These are phyloP conservation scores for Gloeopeniophorella convolvens DNA, from an alignment of 768 basidiomycete genomes.

Conservation along the genomic window DNA sequence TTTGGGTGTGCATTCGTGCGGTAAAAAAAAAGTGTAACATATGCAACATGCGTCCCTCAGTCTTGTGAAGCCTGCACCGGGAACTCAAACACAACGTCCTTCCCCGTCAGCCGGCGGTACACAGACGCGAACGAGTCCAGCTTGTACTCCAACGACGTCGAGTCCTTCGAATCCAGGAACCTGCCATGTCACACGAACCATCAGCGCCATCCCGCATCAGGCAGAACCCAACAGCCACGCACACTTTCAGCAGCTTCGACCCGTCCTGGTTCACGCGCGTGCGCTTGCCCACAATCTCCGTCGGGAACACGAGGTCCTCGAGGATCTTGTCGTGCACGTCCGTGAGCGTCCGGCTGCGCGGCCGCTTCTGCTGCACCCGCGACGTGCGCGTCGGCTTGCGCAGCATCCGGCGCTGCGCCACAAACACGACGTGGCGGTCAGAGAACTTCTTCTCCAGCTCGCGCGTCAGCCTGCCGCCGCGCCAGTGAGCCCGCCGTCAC, in stretches of 20 bases:
- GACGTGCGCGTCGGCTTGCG: conserved; percentile 94
- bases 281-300: conserved; percentile 98
- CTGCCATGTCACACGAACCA: conserved; percentile 40
- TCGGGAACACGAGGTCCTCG: conserved; percentile 98
- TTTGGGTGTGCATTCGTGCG: conserved; percentile 17
- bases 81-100: conserved; percentile 95
- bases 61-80: conserved; percentile 62
- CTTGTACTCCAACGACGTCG: conserved; percentile 99
- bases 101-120: conserved; percentile 91
- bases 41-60: conserved; percentile 37
- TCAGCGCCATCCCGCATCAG: too few relatives aligned
- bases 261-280: conserved; percentile 92
- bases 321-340: conserved; percentile 97
- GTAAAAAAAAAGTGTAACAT: conserved; percentile 30
- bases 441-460: conserved; percentile 99
- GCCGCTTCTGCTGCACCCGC: conserved; percentile 91
- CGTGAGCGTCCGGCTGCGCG: conserved; percentile 94
- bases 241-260: conserved; percentile 97
- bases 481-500: conserved; percentile 3
- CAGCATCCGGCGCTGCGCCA: conserved; percentile 97
- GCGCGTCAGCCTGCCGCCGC: conserved; percentile 72
- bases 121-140: conserved; percentile 98
- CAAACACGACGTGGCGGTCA: conserved; percentile 97
- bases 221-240: too few relatives aligned
- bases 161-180: conserved; percentile 96